Evolutionary conservation across 2,329 filamentous ascomycete species (phyloP).

Genomic region (Paecilomyces dactylethromorphus): DNA sequence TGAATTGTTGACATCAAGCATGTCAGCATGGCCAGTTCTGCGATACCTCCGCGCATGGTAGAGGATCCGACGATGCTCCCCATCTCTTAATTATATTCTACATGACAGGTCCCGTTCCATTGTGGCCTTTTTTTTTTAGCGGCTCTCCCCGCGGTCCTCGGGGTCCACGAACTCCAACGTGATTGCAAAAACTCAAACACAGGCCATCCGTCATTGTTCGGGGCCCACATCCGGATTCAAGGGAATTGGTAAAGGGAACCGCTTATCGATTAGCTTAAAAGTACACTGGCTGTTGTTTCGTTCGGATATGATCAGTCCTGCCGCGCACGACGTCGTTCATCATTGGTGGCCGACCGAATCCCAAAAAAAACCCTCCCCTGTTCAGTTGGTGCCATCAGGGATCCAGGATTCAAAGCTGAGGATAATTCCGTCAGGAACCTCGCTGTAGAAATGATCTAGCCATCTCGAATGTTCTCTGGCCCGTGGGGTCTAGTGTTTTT

Average conservation of each 20-base stretch:
- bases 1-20: neutral
- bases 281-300: neutral
- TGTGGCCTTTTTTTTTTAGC: neutral
- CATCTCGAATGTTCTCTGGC: neutral
- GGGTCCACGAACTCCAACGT: neutral
- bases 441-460: neutral
- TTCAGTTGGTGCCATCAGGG: neutral
- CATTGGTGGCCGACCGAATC: neutral
- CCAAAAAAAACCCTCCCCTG: neutral
- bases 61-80: neutral
- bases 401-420: neutral
- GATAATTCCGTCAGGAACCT: neutral
- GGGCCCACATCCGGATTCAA: neutral
- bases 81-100: neutral
- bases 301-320: neutral
- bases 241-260: neutral
- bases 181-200: neutral
- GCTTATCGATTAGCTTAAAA: neutral
- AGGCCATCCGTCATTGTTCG: neutral
- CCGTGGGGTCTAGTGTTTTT: neutral
- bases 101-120: neutral
- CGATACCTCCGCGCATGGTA: neutral
- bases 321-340: neutral
- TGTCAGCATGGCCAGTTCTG: neutral
- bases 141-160: neutral